Percentiles rank a stretch among this genome's conserved stretches.
These are phyloP conservation scores for Durio zibethinus DNA, from an alignment of 345 rosid species.

Conservation along the genomic window DNA sequence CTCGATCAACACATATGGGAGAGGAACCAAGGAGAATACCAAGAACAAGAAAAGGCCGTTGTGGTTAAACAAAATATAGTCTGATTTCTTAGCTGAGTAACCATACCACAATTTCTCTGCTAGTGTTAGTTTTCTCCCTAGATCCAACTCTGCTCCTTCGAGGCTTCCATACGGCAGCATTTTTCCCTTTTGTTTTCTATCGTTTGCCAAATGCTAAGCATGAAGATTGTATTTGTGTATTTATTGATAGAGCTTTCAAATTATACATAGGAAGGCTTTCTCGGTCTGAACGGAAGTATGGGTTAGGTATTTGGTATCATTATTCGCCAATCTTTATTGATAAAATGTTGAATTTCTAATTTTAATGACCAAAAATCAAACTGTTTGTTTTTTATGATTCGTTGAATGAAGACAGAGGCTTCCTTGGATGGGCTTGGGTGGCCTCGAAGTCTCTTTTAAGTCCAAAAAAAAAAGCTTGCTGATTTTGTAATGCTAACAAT, in stretches of 20 bases:
- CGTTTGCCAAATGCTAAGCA: background rate
- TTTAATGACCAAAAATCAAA: no score
- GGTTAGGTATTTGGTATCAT: no score
- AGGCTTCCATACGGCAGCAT: conserved; percentile 68
- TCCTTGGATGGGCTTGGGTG: no score
- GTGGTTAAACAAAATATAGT: conserved; percentile 71
- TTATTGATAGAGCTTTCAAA: background rate
- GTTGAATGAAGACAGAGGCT: no score
- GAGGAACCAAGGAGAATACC: conserved; percentile 58
- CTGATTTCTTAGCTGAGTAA: conserved; percentile 71
- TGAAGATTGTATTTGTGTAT: background rate
- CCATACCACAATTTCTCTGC: conserved; percentile 68
- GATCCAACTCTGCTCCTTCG: conserved; percentile 54
- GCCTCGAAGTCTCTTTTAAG: no score
- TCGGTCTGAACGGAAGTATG: background rate
- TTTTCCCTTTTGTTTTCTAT: background rate
- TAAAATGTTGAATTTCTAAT: no score
- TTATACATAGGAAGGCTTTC: background rate
- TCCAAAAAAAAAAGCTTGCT: no score
- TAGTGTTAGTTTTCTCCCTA: conserved; percentile 63
- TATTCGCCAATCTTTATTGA: no score
- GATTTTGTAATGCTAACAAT: no score
- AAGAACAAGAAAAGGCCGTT: conserved; percentile 59
- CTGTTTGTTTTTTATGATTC: no score
- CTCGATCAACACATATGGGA: conserved; percentile 56